These are phyloP conservation scores for Botryotinia calthae DNA, from an alignment of 2,329 filamentous ascomycete species.

Conservation along the genomic window DNA sequence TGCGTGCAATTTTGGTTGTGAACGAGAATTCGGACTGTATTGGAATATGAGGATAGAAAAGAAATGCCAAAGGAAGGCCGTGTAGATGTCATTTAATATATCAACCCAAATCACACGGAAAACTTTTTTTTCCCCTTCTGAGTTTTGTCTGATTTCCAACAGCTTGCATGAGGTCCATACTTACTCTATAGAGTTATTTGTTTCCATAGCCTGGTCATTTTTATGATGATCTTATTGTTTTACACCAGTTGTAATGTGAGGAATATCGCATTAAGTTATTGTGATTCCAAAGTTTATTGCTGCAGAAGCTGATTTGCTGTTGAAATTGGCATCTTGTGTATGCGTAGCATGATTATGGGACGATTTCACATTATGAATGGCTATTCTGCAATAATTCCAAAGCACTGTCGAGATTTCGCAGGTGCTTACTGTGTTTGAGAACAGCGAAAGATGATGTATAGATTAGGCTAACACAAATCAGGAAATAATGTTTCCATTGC, in stretches of 20 bases:
- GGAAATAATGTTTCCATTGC: slow-evolving; percentile 10
- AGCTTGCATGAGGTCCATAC: neutral
- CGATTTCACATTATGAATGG: no score
- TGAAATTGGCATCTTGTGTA: neutral
- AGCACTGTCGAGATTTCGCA: neutral
- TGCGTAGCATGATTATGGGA: neutral
- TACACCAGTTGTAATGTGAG: neutral
- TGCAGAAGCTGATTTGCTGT: neutral
- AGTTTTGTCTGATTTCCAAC: neutral
- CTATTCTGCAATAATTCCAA: neutral
- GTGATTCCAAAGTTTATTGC: neutral
- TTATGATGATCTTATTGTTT: neutral
- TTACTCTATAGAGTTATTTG: neutral
- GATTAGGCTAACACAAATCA: neutral
- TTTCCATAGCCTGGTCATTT: neutral
- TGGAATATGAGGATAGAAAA: neutral
- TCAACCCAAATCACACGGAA: neutral
- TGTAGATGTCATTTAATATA: neutral
- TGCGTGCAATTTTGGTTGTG: neutral
- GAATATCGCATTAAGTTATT: neutral
- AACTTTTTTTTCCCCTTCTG: no score
- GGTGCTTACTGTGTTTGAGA: neutral
- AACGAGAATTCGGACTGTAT: neutral
- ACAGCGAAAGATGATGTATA: neutral
- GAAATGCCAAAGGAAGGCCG: neutral